Conservation (phyloP, 1,284 basidiomycete species). For the Pholiota adiposa region DNA sequence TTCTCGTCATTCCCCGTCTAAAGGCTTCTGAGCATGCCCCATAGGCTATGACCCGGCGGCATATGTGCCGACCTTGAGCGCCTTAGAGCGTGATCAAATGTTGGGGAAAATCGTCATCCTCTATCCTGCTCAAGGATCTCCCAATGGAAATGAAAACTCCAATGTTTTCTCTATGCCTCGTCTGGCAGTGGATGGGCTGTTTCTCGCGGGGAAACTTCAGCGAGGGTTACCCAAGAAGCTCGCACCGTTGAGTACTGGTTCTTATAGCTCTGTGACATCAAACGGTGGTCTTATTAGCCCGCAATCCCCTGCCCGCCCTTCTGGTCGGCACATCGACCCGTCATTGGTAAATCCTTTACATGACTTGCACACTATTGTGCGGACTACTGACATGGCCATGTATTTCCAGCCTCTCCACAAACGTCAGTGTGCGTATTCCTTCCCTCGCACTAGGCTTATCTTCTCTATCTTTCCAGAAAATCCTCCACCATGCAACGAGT, state of each 20-base stretch:
- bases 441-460: neutral
- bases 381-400: constrained; percentile 8
- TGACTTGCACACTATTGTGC: constrained; percentile 9
- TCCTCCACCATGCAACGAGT: constrained; percentile 82
- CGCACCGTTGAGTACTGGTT: constrained; percentile 46
- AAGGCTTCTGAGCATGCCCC: constrained; percentile 4
- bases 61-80: constrained; percentile 49
- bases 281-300: constrained; percentile 61
- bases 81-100: constrained; percentile 62
- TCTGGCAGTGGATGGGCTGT: constrained; percentile 64
- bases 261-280: constrained; percentile 41
- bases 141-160: constrained; percentile 39
- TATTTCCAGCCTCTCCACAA: constrained; percentile 36
- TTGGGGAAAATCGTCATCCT: constrained; percentile 71
- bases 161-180: constrained; percentile 56
- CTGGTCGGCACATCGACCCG: constrained; percentile 54
- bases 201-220: constrained; percentile 57
- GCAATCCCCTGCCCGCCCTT: constrained; percentile 49
- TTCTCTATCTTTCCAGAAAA: constrained; percentile 46
- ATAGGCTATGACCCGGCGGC: constrained; percentile 38
- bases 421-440: constrained; percentile 28
- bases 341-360: constrained; percentile 43
- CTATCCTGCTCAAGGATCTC: constrained; percentile 45
- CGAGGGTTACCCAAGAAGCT: constrained; percentile 42
- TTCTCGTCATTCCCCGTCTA: constrained; percentile 5